phyloP scores from a whole-genome alignment of 768 basidiomycete genomes.

The Suillus sp. region DNA sequence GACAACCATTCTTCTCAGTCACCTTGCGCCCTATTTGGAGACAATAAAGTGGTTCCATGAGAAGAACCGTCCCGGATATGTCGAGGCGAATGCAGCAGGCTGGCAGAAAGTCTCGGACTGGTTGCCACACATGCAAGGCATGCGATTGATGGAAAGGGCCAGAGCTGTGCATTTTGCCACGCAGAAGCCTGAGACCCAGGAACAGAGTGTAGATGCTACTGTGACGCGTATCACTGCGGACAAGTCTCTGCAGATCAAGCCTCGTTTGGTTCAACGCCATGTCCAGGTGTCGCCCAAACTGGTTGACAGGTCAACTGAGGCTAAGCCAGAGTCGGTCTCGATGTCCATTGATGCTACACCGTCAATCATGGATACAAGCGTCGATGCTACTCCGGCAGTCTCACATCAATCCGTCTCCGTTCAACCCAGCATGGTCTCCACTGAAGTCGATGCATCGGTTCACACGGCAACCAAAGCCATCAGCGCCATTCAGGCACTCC shows the following conservation, averaged over 20 bases:
- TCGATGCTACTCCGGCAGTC: slow-evolving; percentile 45
- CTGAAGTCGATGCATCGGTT: slow-evolving; percentile 37
- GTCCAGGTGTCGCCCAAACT: slow-evolving; percentile 42
- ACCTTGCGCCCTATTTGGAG: slow-evolving; percentile 73
- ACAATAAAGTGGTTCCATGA: slow-evolving; percentile 77
- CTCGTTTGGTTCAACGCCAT: slow-evolving; percentile 36
- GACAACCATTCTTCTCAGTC: slow-evolving; percentile 71
- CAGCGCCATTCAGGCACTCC: slow-evolving; percentile 18
- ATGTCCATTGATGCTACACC: slow-evolving; percentile 58
- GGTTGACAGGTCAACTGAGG: slow-evolving; percentile 42
- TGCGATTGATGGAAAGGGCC: slow-evolving; percentile 63
- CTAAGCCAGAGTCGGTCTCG: slow-evolving; percentile 39
- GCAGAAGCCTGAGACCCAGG: slow-evolving; percentile 26
- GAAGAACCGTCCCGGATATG: slow-evolving; percentile 68
- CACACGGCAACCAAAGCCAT: slow-evolving; percentile 21
- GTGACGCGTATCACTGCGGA: slow-evolving; percentile 42
- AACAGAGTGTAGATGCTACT: slow-evolving; percentile 57
- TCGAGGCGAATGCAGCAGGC: slow-evolving; percentile 63
- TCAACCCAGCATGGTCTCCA: slow-evolving; percentile 28
- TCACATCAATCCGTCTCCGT: slow-evolving; percentile 37
- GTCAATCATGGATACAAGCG: slow-evolving; percentile 42
- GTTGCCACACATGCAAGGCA: slow-evolving; percentile 70
- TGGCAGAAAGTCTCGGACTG: slow-evolving; percentile 73
- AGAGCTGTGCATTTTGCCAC: slow-evolving; percentile 34
- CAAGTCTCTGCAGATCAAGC: slow-evolving; percentile 43